Evolutionary conservation across 2,329 filamentous ascomycete genomes (phyloP).

Genomic region (Dactylellina drechsleri): DNA sequence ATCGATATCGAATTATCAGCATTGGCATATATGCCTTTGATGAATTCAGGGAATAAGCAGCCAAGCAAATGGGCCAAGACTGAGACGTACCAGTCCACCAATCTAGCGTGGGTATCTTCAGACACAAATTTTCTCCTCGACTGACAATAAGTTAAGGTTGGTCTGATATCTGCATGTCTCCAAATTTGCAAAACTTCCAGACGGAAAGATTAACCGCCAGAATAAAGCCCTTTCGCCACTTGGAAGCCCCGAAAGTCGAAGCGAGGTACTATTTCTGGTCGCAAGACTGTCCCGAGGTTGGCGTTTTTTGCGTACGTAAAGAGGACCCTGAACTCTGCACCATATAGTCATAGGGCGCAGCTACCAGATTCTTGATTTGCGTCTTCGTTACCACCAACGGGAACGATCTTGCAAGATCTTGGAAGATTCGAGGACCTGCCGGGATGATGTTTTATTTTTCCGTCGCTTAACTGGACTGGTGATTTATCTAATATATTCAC

Average conservation of each 20-base stretch:
- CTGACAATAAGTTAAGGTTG: neutral
- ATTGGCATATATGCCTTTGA: neutral
- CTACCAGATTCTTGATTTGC: conserved; percentile 4
- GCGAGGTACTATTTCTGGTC: conserved; percentile 16
- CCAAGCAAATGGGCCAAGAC: neutral
- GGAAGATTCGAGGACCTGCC: neutral
- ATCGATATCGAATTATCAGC: too few species aligned
- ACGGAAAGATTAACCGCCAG: neutral
- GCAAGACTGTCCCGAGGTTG: neutral
- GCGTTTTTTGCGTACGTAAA: conserved; percentile 2
- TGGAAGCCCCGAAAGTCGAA: conserved; percentile 11
- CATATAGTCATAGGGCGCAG: conserved; percentile 14
- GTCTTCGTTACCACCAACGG: neutral
- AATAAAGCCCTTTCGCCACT: neutral
- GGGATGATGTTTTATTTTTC: neutral
- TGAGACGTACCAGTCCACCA: neutral
- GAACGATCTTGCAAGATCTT: conserved; percentile 1
- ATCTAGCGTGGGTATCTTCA: too few species aligned
- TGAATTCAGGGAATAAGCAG: neutral
- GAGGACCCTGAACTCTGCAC: neutral
- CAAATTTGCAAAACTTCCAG: neutral
- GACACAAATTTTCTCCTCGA: too few species aligned
- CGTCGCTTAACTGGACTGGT: neutral
- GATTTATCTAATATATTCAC: too few species aligned
- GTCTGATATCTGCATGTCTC: neutral